These are phyloP conservation scores for Gentiana macrophylla DNA, from an alignment of 257 asterid genomes.

Conservation along the genomic window DNA sequence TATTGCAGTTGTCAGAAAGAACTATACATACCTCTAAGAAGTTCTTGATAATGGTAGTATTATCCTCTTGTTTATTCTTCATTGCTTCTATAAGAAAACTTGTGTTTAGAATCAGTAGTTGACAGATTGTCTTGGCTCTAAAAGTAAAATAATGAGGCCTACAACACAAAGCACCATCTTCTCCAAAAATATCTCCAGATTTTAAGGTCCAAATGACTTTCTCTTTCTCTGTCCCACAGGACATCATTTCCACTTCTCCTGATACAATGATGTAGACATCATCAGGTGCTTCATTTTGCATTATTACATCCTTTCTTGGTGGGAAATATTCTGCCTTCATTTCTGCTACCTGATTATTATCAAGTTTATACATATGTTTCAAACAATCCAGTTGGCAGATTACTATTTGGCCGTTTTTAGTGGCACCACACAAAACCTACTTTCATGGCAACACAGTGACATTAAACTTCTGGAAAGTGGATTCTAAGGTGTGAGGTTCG, in stretches of 20 bases:
- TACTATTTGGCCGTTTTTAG: no score
- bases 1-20: no score
- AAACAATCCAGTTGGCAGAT: neutral
- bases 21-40: slow-evolving; percentile 50
- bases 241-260: slow-evolving; percentile 83
- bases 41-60: slow-evolving; percentile 59
- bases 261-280: slow-evolving; percentile 83
- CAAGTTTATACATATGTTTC: neutral
- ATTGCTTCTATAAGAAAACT: slow-evolving; percentile 46
- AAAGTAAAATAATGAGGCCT: slow-evolving; percentile 66
- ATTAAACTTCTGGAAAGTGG: no score
- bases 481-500: no score
- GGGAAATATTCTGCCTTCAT: slow-evolving; percentile 86
- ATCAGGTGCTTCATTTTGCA: slow-evolving; percentile 72
- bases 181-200: slow-evolving; percentile 75
- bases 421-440: no score
- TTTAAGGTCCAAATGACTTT: slow-evolving; percentile 35
- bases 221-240: slow-evolving; percentile 51
- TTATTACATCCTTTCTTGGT: slow-evolving; percentile 83
- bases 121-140: slow-evolving; percentile 77
- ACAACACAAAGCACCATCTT: slow-evolving; percentile 71
- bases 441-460: no score
- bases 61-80: slow-evolving; percentile 59
- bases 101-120: slow-evolving; percentile 64
- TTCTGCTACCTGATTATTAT: slow-evolving; percentile 53